Evolutionary conservation across 495 filamentous ascomycete species (phyloP).

Genomic region (Trichoderma orchidacearum): DNA sequence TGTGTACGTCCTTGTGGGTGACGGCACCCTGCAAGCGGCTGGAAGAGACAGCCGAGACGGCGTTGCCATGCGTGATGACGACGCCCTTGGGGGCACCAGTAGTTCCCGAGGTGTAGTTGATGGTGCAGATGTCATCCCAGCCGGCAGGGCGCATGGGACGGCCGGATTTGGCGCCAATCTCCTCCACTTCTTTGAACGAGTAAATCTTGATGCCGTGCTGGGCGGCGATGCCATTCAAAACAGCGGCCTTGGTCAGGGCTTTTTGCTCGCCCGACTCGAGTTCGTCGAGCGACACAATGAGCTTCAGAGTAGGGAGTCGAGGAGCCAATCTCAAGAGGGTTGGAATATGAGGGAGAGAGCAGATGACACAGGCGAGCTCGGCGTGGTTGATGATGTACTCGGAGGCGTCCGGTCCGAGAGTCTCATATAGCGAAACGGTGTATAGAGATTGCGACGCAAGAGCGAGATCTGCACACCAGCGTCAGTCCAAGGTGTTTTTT

Average conservation of each 20-base stretch:
- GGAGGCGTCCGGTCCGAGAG: slow-evolving; percentile 74
- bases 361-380: slow-evolving; percentile 57
- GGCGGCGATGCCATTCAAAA: slow-evolving; percentile 61
- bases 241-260: slow-evolving; percentile 62
- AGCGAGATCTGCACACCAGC: slow-evolving; percentile 54
- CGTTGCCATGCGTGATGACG: slow-evolving; percentile 67
- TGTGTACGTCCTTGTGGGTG: slow-evolving; percentile 40
- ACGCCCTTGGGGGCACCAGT: slow-evolving; percentile 94
- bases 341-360: slow-evolving; percentile 74
- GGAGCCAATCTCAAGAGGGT: slow-evolving; percentile 75
- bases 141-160: slow-evolving; percentile 54
- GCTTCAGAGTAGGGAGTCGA: slow-evolving; percentile 62
- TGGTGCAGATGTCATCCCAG: slow-evolving; percentile 70
- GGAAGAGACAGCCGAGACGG: slow-evolving; percentile 55
- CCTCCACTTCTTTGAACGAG: slow-evolving; percentile 62
- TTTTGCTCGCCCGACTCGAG: slow-evolving; percentile 65
- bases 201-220: slow-evolving; percentile 63
- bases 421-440: slow-evolving; percentile 93
- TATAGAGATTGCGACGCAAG: slow-evolving; percentile 80
- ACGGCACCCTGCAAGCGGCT: slow-evolving; percentile 39
- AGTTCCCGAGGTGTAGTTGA: slow-evolving; percentile 97
- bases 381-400: slow-evolving; percentile 95
- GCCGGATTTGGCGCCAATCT: slow-evolving; percentile 54
- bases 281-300: slow-evolving; percentile 84
- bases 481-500: too few relatives aligned